phyloP scores from a whole-genome alignment of 371 early-diverging fungal genomes.

The Syncephalastrum contaminatum region DNA sequence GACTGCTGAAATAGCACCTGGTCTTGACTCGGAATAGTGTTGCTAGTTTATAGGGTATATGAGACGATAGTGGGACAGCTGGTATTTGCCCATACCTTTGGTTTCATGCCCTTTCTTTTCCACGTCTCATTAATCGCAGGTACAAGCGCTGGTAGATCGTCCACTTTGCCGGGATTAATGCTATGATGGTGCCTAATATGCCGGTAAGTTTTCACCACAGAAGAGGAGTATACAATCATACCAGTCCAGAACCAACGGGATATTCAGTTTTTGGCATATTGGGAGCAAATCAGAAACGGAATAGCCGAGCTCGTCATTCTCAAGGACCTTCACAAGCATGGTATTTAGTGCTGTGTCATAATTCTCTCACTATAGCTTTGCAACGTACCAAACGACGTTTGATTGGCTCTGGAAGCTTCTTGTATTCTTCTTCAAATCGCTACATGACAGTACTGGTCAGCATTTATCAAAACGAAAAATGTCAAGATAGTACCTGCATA shows the following conservation, averaged over 20 bases:
- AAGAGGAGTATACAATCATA: conserved; percentile 7
- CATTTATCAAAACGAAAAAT: not conserved
- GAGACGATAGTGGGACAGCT: not conserved
- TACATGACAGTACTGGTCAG: not conserved
- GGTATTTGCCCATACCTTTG: conserved; percentile 28
- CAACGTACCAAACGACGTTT: conserved; percentile 28
- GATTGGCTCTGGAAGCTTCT: conserved; percentile 30
- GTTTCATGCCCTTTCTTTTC: conserved; percentile 40
- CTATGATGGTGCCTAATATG: conserved; percentile 38
- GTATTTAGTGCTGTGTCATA: not conserved
- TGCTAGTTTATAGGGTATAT: conserved; percentile 23
- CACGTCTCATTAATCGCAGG: conserved; percentile 42
- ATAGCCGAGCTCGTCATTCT: conserved; percentile 51
- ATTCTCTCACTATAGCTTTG: not conserved
- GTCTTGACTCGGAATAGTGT: conserved; percentile 51
- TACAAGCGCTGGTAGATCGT: conserved; percentile 20
- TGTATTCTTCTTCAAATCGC: conserved; percentile 42
- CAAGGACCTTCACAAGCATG: conserved; percentile 19
- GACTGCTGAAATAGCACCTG: conserved; percentile 31
- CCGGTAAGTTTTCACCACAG: not conserved
- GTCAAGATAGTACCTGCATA: conserved; percentile 16
- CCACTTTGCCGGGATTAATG: conserved; percentile 33
- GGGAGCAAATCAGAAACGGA: conserved; percentile 47
- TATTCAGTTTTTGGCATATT: conserved; percentile 35
- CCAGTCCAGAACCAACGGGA: conserved; percentile 53